Evolutionary conservation across 2,329 filamentous ascomycete genomes (phyloP).

Genomic region (Fusarium tupiense): DNA sequence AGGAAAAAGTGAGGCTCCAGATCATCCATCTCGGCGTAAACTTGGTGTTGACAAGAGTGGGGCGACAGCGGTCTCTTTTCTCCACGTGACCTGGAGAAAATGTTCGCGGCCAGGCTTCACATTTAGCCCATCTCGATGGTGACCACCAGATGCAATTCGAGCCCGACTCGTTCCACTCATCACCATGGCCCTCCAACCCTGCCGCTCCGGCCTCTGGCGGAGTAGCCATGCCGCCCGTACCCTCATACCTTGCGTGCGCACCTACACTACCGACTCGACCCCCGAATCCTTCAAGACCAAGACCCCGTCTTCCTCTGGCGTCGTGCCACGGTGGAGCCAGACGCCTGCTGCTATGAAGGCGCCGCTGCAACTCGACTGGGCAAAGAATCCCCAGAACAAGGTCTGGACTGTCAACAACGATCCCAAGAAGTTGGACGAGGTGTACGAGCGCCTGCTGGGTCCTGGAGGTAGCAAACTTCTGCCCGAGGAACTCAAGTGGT

Average conservation of each 20-base stretch:
- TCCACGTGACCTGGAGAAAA: constrained; percentile 48
- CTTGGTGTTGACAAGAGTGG: constrained; percentile 34
- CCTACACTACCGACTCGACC: constrained; percentile 44
- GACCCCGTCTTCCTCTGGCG: constrained; percentile 4
- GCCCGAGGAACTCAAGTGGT: constrained; percentile 93
- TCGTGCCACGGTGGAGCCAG: constrained; percentile 72
- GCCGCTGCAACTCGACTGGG: constrained; percentile 69
- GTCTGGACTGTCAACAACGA: constrained; percentile 79
- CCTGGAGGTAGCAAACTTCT: constrained; percentile 76
- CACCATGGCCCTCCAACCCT: constrained; percentile 49
- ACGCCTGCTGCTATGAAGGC: constrained; percentile 77
- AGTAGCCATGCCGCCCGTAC: constrained; percentile 38
- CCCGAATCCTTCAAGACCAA: constrained; percentile 43
- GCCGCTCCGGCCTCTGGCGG: constrained; percentile 44
- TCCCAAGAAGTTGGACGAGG: constrained; percentile 76
- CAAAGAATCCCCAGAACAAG: constrained; percentile 62
- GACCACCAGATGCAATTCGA: constrained; percentile 3
- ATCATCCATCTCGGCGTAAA: not conserved
- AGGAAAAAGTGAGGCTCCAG: constrained; percentile 1
- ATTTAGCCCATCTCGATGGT: not conserved
- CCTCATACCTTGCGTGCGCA: constrained; percentile 40
- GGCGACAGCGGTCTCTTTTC: constrained; percentile 21
- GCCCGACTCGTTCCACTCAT: constrained; percentile 10
- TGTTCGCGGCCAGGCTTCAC: constrained; percentile 42
- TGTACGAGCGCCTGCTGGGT: constrained; percentile 82